A percentile compares a stretch with the other conserved stretches of the same genome.
These are phyloP conservation scores for Steccherinum ochraceum DNA, from an alignment of 768 basidiomycete genomes.

Conservation along the genomic window DNA sequence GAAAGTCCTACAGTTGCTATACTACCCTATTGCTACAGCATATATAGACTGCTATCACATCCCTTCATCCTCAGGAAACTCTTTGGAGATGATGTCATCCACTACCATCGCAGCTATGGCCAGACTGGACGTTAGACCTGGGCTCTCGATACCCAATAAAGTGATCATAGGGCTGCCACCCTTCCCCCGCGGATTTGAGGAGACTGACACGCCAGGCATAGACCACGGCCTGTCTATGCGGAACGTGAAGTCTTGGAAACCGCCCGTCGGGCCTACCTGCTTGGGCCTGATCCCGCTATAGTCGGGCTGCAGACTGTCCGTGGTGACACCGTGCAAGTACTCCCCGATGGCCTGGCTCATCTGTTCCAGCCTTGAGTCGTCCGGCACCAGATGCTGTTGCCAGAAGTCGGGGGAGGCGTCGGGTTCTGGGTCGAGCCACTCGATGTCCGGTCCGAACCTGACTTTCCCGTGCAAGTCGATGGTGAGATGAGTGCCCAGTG, in stretches of 20 bases:
- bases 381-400: slow-evolving; percentile 57
- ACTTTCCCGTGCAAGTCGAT: slow-evolving; percentile 80
- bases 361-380: slow-evolving; percentile 49
- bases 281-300: slow-evolving; percentile 88
- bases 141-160: slow-evolving; percentile 86
- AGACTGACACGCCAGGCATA: slow-evolving; percentile 15
- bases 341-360: slow-evolving; percentile 69
- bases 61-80: slow-evolving; percentile 4
- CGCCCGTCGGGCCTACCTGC: slow-evolving; percentile 61
- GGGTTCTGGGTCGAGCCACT: slow-evolving; percentile 62
- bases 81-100: slow-evolving; percentile 37
- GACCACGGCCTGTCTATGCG: slow-evolving; percentile 49
- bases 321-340: slow-evolving; percentile 62
- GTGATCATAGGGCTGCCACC: slow-evolving; percentile 63
- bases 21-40: not conserved
- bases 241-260: slow-evolving; percentile 83
- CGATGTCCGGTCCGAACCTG: slow-evolving; percentile 89
- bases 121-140: slow-evolving; percentile 82
- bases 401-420: slow-evolving; percentile 65
- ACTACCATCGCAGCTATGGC: slow-evolving; percentile 84
- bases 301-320: slow-evolving; percentile 66
- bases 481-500: slow-evolving; percentile 89
- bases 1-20: slow-evolving; percentile 7
- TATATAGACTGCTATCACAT: not conserved
- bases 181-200: slow-evolving; percentile 22